Evolutionary conservation across 2,329 filamentous ascomycete species (phyloP).

Genomic region (Diaporthe citriasiana): DNA sequence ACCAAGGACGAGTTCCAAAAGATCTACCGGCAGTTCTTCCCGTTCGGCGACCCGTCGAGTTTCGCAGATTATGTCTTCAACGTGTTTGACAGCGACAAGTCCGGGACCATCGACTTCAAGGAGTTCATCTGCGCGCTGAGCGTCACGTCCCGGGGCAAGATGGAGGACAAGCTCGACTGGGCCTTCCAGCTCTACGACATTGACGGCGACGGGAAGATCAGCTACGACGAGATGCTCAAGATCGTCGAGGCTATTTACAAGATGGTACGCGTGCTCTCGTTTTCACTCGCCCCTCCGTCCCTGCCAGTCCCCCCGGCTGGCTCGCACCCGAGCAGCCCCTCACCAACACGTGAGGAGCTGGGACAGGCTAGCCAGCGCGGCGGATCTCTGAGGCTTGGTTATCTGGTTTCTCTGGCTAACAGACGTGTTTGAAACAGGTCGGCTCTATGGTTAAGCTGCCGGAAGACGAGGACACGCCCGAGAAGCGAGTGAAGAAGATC

Average conservation of each 20-base stretch:
- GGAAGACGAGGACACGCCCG: constrained; percentile 98
- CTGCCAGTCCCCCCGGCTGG: background rate
- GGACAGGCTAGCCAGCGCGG: too few relatives aligned
- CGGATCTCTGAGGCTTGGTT: background rate
- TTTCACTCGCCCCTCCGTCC: background rate
- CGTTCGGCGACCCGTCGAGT: constrained; percentile 95
- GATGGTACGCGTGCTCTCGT: constrained; percentile 76
- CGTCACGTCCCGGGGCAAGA: constrained; percentile 96
- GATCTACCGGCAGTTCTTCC: constrained; percentile 99
- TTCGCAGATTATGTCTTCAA: constrained; percentile 99
- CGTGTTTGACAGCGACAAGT: constrained; percentile 98
- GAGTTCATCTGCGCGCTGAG: constrained; percentile 99
- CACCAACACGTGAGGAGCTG: too few relatives aligned
- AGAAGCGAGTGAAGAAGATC: constrained; percentile 98
- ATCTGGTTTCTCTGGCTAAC: background rate
- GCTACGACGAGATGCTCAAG: constrained; percentile 98
- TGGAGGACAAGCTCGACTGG: constrained; percentile 99
- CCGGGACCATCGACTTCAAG: constrained; percentile 98
- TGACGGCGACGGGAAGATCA: constrained; percentile 98
- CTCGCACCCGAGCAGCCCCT: background rate
- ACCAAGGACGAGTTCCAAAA: constrained; percentile 99
- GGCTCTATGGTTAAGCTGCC: constrained; percentile 99
- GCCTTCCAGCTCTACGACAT: constrained; percentile 99
- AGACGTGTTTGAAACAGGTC: constrained; percentile 69
- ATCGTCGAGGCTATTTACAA: constrained; percentile 99